Base-by-base conservation (phyloP, 208 protist species). In the Perkinsela sp. region DNA sequence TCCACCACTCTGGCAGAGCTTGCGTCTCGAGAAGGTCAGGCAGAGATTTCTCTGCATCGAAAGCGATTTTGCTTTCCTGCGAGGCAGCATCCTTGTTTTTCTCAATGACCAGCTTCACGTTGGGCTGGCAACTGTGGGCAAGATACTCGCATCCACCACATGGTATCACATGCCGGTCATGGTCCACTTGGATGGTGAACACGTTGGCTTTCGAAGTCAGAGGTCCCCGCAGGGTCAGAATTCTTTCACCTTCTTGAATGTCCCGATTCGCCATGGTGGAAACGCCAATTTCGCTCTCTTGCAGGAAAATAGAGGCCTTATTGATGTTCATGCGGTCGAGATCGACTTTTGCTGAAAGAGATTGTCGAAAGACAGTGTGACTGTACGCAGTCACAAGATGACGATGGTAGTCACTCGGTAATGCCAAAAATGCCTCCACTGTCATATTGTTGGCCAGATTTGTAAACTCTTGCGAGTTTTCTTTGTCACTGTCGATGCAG, bases 41-140 rank as follows among this genome's bases (percentile, higher is more conserved):
- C 6, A 57, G 40, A 57, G 40, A 57, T n/a, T 22, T 6, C 40
- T 57, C 40, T 22, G 40, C 40, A 57, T 57, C 40, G 22, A 57
- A 57, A 6, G 40, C 40, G 22, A 22, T 6, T 6, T 6, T 57
- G 6, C 22, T 22, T 22, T 57, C 40, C 13, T 57, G 13, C 6
- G 40, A 6, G 22, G 22, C 22, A 22, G 40, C 40, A n/a, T 57
- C 40, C 6, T 57, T 22, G 13, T 57, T 57, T 22, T 57, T 57
- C 40, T 86, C 79, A 30, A 88, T 74, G 30, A 80, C 77, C 75
- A 90, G 76, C 69, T 81, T 78, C 16, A 79, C 80, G 77, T 90
- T 90, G 6, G 85, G 82, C 13, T 75, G 31, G 70, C 85, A 90
- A 69, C 76, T 84, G 76, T 90, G 85, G 16, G 81, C 82, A 48